phyloP scores from a whole-genome alignment of 2,329 filamentous ascomycete species.

The Ophiostoma sp. region DNA sequence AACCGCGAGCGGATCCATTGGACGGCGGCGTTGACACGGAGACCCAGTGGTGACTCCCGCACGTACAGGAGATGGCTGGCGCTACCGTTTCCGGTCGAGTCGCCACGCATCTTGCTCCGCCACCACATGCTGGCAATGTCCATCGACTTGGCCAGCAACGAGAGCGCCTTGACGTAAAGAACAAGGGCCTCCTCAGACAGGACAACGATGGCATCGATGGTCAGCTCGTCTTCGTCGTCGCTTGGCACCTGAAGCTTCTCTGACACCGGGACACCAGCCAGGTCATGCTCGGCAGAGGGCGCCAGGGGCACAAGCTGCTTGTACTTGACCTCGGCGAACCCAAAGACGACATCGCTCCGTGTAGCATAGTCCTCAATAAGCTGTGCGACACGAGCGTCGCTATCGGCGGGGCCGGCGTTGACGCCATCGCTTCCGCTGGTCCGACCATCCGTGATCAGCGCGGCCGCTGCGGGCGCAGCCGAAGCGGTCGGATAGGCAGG shows the following conservation, averaged over 20 bases:
- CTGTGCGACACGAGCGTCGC: constrained; percentile 76
- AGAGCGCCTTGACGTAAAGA: constrained; percentile 91
- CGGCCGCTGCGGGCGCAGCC: constrained; percentile 18
- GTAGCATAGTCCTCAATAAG: constrained; percentile 90
- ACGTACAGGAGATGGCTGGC: constrained; percentile 41
- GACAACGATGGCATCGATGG: constrained; percentile 78
- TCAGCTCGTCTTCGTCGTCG: constrained; percentile 75
- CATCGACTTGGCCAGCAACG: constrained; percentile 89
- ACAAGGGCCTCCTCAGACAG: constrained; percentile 94
- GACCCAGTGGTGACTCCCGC: constrained; percentile 54
- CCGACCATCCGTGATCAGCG: constrained; percentile 29
- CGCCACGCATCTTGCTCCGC: constrained; percentile 72
- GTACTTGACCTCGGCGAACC: constrained; percentile 97
- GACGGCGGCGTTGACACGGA: constrained; percentile 86
- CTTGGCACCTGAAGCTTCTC: constrained; percentile 49
- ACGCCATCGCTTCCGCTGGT: constrained; percentile 31
- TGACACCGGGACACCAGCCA: constrained; percentile 58
- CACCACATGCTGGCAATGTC: constrained; percentile 94
- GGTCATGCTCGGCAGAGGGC: constrained; percentile 71
- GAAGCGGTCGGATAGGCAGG: constrained; percentile 74
- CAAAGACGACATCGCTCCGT: constrained; percentile 92
- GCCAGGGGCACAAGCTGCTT: constrained; percentile 91
- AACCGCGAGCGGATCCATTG: constrained; percentile 94
- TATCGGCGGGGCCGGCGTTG: constrained; percentile 64
- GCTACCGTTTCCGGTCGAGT: constrained; percentile 41